These are phyloP conservation scores for Emiliania huxleyi DNA, from an alignment of 78 protist genomes.

Conservation along the genomic window DNA sequence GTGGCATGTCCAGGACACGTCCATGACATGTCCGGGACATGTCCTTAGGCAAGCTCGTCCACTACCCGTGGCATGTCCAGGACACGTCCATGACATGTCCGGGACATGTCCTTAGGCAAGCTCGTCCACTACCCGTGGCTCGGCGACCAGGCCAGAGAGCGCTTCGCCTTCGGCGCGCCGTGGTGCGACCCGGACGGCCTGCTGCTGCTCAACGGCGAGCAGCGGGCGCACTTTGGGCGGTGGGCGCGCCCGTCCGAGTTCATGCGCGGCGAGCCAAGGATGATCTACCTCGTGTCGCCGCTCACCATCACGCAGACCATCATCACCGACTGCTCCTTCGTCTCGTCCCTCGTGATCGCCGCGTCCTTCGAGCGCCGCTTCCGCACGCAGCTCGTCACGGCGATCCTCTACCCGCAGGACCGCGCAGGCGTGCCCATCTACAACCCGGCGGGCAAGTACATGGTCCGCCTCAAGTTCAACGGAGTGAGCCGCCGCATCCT, in stretches of 20 bases:
- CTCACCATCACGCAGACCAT: slow-evolving; percentile 24
- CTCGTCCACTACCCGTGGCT: background rate
- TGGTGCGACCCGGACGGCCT: slow-evolving; percentile 11
- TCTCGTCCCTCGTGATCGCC: slow-evolving; percentile 39
- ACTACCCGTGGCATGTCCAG: no score
- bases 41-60: no score
- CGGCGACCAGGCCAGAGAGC: background rate
- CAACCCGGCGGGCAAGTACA: slow-evolving; percentile 41
- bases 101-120: no score
- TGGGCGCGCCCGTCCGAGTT: slow-evolving; percentile 1
- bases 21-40: no score
- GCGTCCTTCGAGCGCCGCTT: slow-evolving; percentile 34
- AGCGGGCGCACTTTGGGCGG: background rate
- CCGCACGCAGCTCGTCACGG: slow-evolving; percentile 10
- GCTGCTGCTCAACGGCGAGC: background rate
- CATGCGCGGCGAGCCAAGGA: background rate
- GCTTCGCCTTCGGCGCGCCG: background rate
- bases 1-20: no score
- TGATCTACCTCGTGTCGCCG: background rate
- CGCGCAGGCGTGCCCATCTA: slow-evolving; percentile 7
- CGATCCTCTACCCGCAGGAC: slow-evolving; percentile 45
- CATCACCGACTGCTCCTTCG: slow-evolving; percentile 54
- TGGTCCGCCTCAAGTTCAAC: slow-evolving; percentile 35
- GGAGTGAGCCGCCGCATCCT: slow-evolving; percentile 30
- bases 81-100: no score